Conservation (phyloP, 805 yeast species). For the Sugiyamaella americana region DNA sequence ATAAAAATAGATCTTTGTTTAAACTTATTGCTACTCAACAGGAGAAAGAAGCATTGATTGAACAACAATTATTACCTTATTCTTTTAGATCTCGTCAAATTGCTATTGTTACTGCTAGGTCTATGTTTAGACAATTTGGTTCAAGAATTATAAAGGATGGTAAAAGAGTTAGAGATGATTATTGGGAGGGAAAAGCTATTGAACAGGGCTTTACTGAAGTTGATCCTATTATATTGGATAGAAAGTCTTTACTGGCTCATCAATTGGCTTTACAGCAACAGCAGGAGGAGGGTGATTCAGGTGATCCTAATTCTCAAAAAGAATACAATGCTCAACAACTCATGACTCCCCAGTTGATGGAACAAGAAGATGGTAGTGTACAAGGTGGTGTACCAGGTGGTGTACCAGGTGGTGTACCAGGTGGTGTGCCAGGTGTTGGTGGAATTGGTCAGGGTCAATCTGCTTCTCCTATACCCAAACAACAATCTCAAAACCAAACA, state of each 20-base stretch:
- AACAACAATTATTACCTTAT: constrained; percentile 27
- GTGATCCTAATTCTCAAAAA: background rate
- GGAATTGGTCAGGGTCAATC: background rate
- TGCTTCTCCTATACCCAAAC: background rate
- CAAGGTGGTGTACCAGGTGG: constrained; percentile 3
- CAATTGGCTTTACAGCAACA: constrained; percentile 2
- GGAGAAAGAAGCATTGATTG: constrained; percentile 36
- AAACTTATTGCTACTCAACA: constrained; percentile 34
- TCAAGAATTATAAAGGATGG: constrained; percentile 45
- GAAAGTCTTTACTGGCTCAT: constrained; percentile 14
- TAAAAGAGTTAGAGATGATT: constrained; percentile 46
- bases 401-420: background rate
- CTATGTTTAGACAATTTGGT: constrained; percentile 46
- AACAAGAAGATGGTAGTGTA: background rate
- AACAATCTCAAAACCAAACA: background rate
- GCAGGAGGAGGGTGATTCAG: background rate
- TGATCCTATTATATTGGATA: constrained; percentile 38
- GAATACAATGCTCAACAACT: background rate
- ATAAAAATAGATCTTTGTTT: constrained; percentile 34
- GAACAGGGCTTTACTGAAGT: constrained; percentile 41
- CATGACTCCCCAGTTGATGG: background rate
- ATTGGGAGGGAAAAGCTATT: constrained; percentile 44
- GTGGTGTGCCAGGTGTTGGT: constrained; percentile 4
- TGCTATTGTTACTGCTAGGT: constrained; percentile 38
- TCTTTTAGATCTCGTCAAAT: constrained; percentile 31